Conservation (phyloP, 2,329 filamentous ascomycete species). For the Fusarium falciforme region DNA sequence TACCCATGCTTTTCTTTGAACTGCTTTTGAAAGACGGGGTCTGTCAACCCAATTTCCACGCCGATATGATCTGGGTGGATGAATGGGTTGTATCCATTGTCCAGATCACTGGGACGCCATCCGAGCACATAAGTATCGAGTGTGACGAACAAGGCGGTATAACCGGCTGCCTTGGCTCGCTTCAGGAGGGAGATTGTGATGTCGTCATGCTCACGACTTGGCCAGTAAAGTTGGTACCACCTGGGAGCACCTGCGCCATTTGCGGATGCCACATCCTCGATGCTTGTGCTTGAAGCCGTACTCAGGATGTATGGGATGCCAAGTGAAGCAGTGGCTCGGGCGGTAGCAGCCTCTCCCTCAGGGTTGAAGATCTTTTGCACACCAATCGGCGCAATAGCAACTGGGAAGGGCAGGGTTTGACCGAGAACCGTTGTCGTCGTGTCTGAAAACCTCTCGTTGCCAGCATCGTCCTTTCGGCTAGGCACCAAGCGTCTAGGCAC, state of each 20-base stretch:
- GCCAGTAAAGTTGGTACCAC: constrained; percentile 33
- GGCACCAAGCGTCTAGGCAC: constrained; percentile 15
- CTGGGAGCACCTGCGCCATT: constrained; percentile 6
- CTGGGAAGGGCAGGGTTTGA: constrained; percentile 11
- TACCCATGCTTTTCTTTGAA: constrained; percentile 24
- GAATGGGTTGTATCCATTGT: constrained; percentile 32
- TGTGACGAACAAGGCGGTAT: background rate
- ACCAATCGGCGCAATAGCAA: constrained; percentile 15
- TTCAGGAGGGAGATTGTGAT: constrained; percentile 24
- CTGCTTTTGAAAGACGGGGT: constrained; percentile 23
- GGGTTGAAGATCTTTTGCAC: constrained; percentile 28
- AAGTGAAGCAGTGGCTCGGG: background rate
- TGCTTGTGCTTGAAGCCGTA: constrained; percentile 26
- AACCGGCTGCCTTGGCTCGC: background rate
- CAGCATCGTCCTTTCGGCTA: constrained; percentile 16
- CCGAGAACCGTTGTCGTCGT: constrained; percentile 15
- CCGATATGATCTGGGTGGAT: constrained; percentile 30
- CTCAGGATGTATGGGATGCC: constrained; percentile 2
- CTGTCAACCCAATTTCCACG: constrained; percentile 28
- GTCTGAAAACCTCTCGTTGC: constrained; percentile 23
- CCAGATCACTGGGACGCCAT: constrained; percentile 1
- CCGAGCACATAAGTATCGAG: background rate
- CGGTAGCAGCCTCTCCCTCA: constrained; percentile 11
- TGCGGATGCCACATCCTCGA: constrained; percentile 23
- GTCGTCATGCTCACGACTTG: constrained; percentile 20